phyloP scores from a whole-genome alignment of 2,329 filamentous ascomycete species.

The Exserohilum rostratum region DNA sequence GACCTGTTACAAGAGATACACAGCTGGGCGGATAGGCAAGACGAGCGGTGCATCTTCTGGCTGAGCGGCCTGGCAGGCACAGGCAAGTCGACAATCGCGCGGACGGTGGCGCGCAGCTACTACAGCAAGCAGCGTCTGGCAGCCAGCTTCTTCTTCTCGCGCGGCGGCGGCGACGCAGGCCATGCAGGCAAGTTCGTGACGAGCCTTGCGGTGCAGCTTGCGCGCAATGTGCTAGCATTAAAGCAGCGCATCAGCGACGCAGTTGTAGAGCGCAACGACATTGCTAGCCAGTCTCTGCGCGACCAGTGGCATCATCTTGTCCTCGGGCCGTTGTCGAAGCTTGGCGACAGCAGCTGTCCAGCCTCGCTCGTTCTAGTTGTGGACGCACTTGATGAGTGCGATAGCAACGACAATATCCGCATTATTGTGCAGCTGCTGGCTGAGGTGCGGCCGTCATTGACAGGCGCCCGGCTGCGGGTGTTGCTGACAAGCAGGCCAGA shows the following conservation, averaged over 20 bases:
- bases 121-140: slow-evolving; percentile 6
- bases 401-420: slow-evolving; percentile 20
- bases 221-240: slow-evolving; percentile 16
- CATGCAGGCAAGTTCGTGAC: slow-evolving; percentile 19
- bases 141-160: too few relatives aligned
- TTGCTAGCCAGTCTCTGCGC: slow-evolving; percentile 14
- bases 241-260: slow-evolving; percentile 33
- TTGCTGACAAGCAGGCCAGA: slow-evolving; percentile 27
- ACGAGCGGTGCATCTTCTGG: slow-evolving; percentile 36
- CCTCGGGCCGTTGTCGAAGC: too few relatives aligned
- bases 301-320: slow-evolving; percentile 28
- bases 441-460: slow-evolving; percentile 3
- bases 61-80: too few relatives aligned
- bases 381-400: slow-evolving; percentile 44
- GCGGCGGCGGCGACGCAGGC: slow-evolving; percentile 16
- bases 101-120: slow-evolving; percentile 31
- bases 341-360: too few relatives aligned
- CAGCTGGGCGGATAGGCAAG: slow-evolving; percentile 23
- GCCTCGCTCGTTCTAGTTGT: slow-evolving; percentile 23
- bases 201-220: slow-evolving; percentile 22
- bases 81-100: slow-evolving; percentile 26
- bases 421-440: slow-evolving; percentile 23
- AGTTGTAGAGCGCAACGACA: slow-evolving; percentile 9
- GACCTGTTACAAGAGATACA: slow-evolving; percentile 30
- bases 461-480: slow-evolving; percentile 14